Percentiles rank a stretch among this genome's conserved stretches.
These are phyloP conservation scores for Russula sp. DNA, from an alignment of 768 basidiomycete species.

Conservation along the genomic window DNA sequence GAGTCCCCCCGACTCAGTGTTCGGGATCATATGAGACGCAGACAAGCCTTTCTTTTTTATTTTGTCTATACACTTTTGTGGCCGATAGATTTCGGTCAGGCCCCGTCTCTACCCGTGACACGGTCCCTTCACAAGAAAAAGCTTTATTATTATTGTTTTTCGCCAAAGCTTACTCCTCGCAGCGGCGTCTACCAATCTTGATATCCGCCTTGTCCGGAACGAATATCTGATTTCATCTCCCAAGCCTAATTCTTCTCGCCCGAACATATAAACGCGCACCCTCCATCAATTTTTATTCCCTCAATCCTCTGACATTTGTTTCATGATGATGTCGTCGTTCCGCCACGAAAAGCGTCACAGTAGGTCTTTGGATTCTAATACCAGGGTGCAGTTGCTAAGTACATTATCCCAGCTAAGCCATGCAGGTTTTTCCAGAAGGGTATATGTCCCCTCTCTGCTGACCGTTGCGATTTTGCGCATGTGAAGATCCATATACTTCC, in stretches of 20 bases:
- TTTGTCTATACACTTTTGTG: constrained; percentile 4
- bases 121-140: constrained; percentile 15
- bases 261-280: constrained; percentile 26
- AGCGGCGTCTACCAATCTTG: constrained; percentile 24
- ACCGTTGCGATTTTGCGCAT: constrained; percentile 30
- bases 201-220: constrained; percentile 24
- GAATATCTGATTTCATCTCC: constrained; percentile 27
- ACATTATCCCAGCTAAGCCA: constrained; percentile 21
- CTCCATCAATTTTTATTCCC: constrained; percentile 1
- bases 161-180: constrained; percentile 8
- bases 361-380: constrained; percentile 9
- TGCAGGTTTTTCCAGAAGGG: constrained; percentile 30
- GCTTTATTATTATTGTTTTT: constrained; percentile 21
- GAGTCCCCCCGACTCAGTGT: background rate
- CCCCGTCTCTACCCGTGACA: constrained; percentile 3
- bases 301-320: constrained; percentile 6
- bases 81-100: constrained; percentile 17
- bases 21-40: constrained; percentile 1
- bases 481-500: constrained; percentile 23
- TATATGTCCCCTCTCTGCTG: constrained; percentile 27
- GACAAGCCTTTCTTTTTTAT: constrained; percentile 2
- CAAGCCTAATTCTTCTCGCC: constrained; percentile 19
- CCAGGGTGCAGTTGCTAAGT: background rate
- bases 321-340: constrained; percentile 15
- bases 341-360: constrained; percentile 24